phyloP scores from a whole-genome alignment of 768 basidiomycete species.

The Nidularia pulvinata region DNA sequence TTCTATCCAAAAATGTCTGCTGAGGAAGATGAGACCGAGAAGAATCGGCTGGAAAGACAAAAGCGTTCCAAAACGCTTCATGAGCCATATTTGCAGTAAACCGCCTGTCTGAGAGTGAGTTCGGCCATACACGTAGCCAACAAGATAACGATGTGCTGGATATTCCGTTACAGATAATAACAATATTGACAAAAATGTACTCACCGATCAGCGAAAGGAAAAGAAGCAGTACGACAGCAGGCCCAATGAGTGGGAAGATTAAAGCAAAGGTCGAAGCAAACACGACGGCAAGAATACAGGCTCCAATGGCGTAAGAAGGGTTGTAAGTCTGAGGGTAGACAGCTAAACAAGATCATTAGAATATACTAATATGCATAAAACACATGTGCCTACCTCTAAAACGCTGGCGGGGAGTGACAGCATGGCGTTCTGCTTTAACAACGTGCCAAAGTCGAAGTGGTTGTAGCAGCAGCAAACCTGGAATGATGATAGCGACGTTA shows the following conservation, averaged over 20 bases:
- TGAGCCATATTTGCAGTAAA: slow-evolving; percentile 70
- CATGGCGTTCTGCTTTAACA: slow-evolving; percentile 50
- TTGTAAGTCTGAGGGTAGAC: slow-evolving; percentile 74
- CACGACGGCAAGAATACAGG: slow-evolving; percentile 65
- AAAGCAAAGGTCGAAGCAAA: slow-evolving; percentile 75
- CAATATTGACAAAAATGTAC: slow-evolving; percentile 13
- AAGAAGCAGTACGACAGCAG: slow-evolving; percentile 66
- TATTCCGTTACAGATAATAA: not conserved
- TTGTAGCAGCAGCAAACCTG: slow-evolving; percentile 74
- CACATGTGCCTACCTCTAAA: slow-evolving; percentile 60
- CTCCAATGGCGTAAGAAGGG: slow-evolving; percentile 64
- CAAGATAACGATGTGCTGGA: slow-evolving; percentile 76
- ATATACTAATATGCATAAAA: slow-evolving; percentile 4
- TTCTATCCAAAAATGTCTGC: slow-evolving; percentile 68
- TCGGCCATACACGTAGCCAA: slow-evolving; percentile 77
- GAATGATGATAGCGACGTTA: slow-evolving; percentile 66
- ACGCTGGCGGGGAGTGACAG: slow-evolving; percentile 74
- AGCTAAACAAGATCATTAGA: slow-evolving; percentile 30
- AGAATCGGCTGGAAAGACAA: slow-evolving; percentile 74
- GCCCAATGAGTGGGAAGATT: slow-evolving; percentile 76
- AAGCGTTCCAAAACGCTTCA: slow-evolving; percentile 72
- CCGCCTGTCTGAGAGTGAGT: slow-evolving; percentile 78
- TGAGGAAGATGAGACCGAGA: slow-evolving; percentile 72
- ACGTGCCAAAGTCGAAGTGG: slow-evolving; percentile 62
- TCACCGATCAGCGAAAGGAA: slow-evolving; percentile 66